Conservation (phyloP, 768 basidiomycete genomes). For the Favolaschia claudopus region DNA sequence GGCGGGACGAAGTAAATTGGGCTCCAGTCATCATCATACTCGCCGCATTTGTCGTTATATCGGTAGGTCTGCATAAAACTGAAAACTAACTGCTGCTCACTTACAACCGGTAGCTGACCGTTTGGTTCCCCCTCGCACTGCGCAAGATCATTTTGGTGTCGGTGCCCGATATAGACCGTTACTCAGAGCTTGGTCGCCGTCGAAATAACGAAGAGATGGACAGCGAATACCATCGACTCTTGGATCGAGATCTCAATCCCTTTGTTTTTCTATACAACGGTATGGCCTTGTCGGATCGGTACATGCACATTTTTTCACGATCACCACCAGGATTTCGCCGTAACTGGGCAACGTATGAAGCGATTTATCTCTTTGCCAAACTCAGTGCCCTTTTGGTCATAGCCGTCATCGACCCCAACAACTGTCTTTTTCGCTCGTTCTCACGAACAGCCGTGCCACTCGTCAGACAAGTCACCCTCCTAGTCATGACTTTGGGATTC, state of each 20-base stretch:
- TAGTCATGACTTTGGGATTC: constrained; percentile 63
- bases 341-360: constrained; percentile 71
- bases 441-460: constrained; percentile 59
- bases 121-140: constrained; percentile 76
- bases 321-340: constrained; percentile 65
- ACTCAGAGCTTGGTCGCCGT: constrained; percentile 73
- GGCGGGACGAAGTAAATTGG: constrained; percentile 70
- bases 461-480: constrained; percentile 66
- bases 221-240: constrained; percentile 72
- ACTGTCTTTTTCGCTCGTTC: constrained; percentile 72
- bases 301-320: constrained; percentile 8
- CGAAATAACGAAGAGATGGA: constrained; percentile 66
- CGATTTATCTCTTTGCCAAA: constrained; percentile 74
- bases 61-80: constrained; percentile 47
- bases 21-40: constrained; percentile 70
- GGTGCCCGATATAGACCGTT: constrained; percentile 70
- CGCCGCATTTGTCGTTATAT: constrained; percentile 55
- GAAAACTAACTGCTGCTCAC: not conserved
- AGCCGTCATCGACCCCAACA: constrained; percentile 72
- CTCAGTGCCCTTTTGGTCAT: constrained; percentile 70
- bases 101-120: constrained; percentile 62
- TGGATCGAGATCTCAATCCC: constrained; percentile 70
- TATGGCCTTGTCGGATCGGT: constrained; percentile 38
- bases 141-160: constrained; percentile 61
- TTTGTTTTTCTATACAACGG: constrained; percentile 76